phyloP scores from a whole-genome alignment of 2,329 filamentous ascomycete genomes.

The Aspergillus sp. region DNA sequence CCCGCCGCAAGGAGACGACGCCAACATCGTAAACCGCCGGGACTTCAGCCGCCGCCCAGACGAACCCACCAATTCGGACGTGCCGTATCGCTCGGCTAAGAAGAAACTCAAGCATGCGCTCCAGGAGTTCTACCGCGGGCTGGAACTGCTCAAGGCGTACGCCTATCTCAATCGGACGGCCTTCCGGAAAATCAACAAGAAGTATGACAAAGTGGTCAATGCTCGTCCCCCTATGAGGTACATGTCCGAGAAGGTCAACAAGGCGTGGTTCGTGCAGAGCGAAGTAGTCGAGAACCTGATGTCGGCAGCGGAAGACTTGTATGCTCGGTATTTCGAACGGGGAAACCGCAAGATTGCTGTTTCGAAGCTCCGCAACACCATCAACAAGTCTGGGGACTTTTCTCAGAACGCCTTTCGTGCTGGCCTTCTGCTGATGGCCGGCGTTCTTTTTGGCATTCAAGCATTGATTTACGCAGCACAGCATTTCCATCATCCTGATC shows the following conservation, averaged over 20 bases:
- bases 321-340: slow-evolving; percentile 89
- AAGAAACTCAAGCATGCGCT: slow-evolving; percentile 86
- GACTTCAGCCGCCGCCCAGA: slow-evolving; percentile 50
- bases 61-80: slow-evolving; percentile 50
- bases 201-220: slow-evolving; percentile 89
- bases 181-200: slow-evolving; percentile 97
- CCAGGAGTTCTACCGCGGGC: slow-evolving; percentile 86
- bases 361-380: slow-evolving; percentile 76
- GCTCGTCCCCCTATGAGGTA: slow-evolving; percentile 75
- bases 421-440: slow-evolving; percentile 66
- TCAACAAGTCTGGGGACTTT: slow-evolving; percentile 57
- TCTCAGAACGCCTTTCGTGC: slow-evolving; percentile 59
- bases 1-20: slow-evolving; percentile 28
- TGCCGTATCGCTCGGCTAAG: slow-evolving; percentile 85
- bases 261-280: slow-evolving; percentile 87
- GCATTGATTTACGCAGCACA: slow-evolving; percentile 61
- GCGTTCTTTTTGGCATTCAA: slow-evolving; percentile 64
- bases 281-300: slow-evolving; percentile 80
- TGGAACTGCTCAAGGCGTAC: slow-evolving; percentile 91
- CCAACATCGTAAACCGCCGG: slow-evolving; percentile 32
- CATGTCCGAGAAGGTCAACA: slow-evolving; percentile 88
- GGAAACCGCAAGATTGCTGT: slow-evolving; percentile 90
- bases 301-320: slow-evolving; percentile 80
- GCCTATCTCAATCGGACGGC: slow-evolving; percentile 86
- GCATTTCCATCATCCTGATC: slow-evolving; percentile 51